Base-by-base conservation (phyloP, 371 early-diverging fungal species). In the Apophysomyces trapeziformis region DNA sequence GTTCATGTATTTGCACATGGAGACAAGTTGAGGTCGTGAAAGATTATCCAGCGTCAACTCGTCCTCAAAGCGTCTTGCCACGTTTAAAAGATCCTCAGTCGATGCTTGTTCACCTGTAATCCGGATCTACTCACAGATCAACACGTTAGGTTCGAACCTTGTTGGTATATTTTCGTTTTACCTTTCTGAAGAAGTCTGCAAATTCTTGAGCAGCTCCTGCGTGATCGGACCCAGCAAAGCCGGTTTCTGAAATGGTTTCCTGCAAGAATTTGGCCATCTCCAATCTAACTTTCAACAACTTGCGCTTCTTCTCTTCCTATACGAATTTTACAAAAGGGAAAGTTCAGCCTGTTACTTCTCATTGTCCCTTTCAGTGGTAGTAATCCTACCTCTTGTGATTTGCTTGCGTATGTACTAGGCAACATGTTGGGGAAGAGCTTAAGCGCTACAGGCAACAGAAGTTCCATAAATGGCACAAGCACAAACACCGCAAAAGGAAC, bases 361-460 rank as follows among this genome's bases (percentile, higher is more conserved):
- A 41, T 3, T 1, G 12, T 21, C 5, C 8, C 57, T 9, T 37
- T 41, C 16, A 47, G 7, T 26, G 7, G 9, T 16, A 44, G 5
- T 43, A 13, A 12, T 58, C 58, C 72, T 74, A 88, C 90, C 77
- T 85, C 92, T 67, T 87, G 87, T 69, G 85, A 92, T 76, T 95
- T 93, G 87, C 91, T 90, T 76, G 95, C 96, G 77, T 94, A 99
- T 4, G 99, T 97, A 65, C 92, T 92, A 4, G 99, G 99, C 44
- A 99, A 77, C 95, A 99, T 95, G 73, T 95, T 93, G 39, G 99
- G 99, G 90, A 97, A 99, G 57, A 99, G 76, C 74, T 94, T 93
- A 39, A 99, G 80, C 12, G 94, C 89, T 21, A 99, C 88, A 4
- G 99, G 99, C 32, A 99, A 75, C 26, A 95, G 78, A 12, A 99